These are phyloP conservation scores for Lepidopterella palustris DNA, from an alignment of 495 filamentous ascomycete genomes.

Conservation along the genomic window DNA sequence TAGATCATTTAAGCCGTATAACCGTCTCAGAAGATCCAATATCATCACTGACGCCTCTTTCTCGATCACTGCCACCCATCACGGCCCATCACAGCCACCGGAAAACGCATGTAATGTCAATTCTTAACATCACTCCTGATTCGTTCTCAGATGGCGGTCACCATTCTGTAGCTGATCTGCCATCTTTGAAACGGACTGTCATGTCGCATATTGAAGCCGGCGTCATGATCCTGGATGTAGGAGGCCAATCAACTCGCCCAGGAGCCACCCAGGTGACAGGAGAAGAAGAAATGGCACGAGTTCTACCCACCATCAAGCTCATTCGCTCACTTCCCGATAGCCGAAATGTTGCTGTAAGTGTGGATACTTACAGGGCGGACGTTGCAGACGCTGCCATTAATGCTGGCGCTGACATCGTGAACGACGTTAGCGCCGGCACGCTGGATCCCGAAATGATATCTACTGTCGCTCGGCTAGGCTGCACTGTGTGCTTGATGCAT, in stretches of 20 bases:
- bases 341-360: conserved; percentile 60
- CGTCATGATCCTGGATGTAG: conserved; percentile 82
- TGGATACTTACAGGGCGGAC: conserved; percentile 85
- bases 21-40: conserved; percentile 46
- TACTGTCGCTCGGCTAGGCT: conserved; percentile 71
- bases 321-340: conserved; percentile 63
- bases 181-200: conserved; percentile 46
- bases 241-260: conserved; percentile 87
- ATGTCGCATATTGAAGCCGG: conserved; percentile 52
- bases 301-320: conserved; percentile 68
- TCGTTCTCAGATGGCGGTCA: conserved; percentile 91
- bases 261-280: conserved; percentile 56
- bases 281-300: conserved; percentile 68
- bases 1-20: conserved; percentile 60
- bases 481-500: conserved; percentile 85
- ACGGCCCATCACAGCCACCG: conserved; percentile 57
- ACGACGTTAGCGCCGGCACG: conserved; percentile 81
- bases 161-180: conserved; percentile 41
- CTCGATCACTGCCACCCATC: conserved; percentile 50
- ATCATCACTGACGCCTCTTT: conserved; percentile 65
- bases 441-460: conserved; percentile 77
- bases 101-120: conserved; percentile 80
- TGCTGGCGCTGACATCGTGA: conserved; percentile 88
- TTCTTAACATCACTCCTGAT: conserved; percentile 92
- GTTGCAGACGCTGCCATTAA: conserved; percentile 76